Percentiles rank a stretch among this genome's conserved stretches.
Evolutionary conservation across 2,329 filamentous ascomycete species (phyloP).

Genomic region (Scedosporium apiospermum): DNA sequence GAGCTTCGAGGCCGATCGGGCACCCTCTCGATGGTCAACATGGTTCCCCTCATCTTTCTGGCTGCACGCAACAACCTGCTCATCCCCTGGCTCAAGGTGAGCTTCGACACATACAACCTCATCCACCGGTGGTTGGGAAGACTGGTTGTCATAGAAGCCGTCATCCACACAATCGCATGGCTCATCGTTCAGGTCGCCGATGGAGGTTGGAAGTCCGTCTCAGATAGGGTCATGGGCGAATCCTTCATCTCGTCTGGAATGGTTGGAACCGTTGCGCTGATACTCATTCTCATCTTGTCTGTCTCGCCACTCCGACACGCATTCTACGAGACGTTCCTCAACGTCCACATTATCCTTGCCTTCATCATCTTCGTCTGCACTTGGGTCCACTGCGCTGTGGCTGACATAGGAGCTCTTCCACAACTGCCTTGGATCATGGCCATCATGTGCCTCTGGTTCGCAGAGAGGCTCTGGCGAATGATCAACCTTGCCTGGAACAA

Average conservation of each 20-base stretch:
- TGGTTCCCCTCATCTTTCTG: conserved; percentile 66
- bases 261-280: conserved; percentile 50
- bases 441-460: conserved; percentile 66
- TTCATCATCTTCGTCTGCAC: conserved; percentile 59
- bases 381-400: conserved; percentile 67
- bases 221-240: conserved; percentile 42
- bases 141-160: conserved; percentile 60
- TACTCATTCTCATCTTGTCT: conserved; percentile 59
- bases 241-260: conserved; percentile 59
- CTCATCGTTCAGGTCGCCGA: conserved; percentile 59
- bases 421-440: conserved; percentile 68
- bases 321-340: conserved; percentile 95
- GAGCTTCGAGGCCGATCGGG: conserved; percentile 61
- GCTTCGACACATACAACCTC: conserved; percentile 76
- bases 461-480: conserved; percentile 59
- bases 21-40: conserved; percentile 62
- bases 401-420: conserved; percentile 56
- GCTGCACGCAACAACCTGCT: conserved; percentile 71
- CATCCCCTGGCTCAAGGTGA: conserved; percentile 61
- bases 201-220: conserved; percentile 51
- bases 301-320: conserved; percentile 79
- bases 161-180: conserved; percentile 64
- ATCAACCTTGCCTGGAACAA: conserved; percentile 57
- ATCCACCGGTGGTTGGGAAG: conserved; percentile 74
- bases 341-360: conserved; percentile 70